Evolutionary conservation across 2,329 filamentous ascomycete genomes (phyloP), one percentile per base, ranked within the genome.

Genomic region (Epichloe bromicola): DNA sequence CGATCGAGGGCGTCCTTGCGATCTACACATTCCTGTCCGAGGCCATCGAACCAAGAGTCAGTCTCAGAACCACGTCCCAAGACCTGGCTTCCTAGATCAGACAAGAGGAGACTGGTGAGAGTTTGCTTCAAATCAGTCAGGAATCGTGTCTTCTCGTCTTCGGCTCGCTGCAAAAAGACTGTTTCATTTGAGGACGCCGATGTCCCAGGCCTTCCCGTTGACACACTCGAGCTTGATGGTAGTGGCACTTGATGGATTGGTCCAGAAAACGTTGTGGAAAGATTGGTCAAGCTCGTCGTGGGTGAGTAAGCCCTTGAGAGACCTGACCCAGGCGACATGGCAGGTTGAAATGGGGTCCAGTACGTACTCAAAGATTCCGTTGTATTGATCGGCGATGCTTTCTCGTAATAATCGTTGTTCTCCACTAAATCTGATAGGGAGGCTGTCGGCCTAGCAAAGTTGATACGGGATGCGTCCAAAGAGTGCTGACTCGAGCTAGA

Each of bases 21-120:
- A 39, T 83, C 78, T 49, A 83, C 80, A 61, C 80, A 83, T 56
- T 83, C 72, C 58, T 83, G 78, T 3, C 81, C 80, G 6, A 89
- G 65, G 14, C 79, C 78, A 49, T 79, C 74, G 58, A 96, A 93
- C 85, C 91, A 96, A 3, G 75, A 75, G 64, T 97, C 93, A 1
- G 91, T 97, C 69, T 98, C 93, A 41, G 89, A 95, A 3, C 93
- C 93, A 48, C 79, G 80, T n/a, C 83, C 81, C 65, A 94, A 93
- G 1, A 96, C 84, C 33, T 88, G 79, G 40, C 84, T 89, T 5
- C 90, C 89, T 4, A 97, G 74, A 63, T 98, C 93, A 47, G 91
- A 97, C 26, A 97, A 70, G 2, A 97, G 70, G 17, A 98, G 73
- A 56, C 88, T 90, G 2, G 85, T 91, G 39, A 97, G 70, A 0